Evolutionary conservation across 345 rosid species (phyloP).

Genomic region (Lumnitzera racemosa): DNA sequence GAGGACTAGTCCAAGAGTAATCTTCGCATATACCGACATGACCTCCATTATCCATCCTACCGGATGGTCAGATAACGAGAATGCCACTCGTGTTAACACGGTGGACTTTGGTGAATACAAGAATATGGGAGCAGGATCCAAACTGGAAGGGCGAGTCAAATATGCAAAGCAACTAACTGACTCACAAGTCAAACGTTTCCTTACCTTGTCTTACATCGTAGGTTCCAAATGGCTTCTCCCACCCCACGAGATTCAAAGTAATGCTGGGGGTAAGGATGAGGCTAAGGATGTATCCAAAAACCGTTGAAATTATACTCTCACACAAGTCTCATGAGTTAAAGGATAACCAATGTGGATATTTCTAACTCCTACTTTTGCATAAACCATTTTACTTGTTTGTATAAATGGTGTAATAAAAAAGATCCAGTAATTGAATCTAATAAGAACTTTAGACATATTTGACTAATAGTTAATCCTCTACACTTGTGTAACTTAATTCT

Average conservation of each 20-base stretch:
- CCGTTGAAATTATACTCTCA: no score
- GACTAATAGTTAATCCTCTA: no score
- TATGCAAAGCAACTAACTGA: slow-evolving; percentile 25
- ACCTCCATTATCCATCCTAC: slow-evolving; percentile 19
- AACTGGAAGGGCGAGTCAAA: slow-evolving; percentile 14
- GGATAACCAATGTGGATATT: no score
- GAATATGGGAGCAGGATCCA: slow-evolving; percentile 40
- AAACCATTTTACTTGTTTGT: no score
- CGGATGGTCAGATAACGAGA: slow-evolving; percentile 44
- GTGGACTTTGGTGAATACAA: slow-evolving; percentile 51
- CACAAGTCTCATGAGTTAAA: no score
- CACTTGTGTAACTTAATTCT: no score
- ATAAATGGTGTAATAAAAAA: no score
- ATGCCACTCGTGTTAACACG: slow-evolving; percentile 17
- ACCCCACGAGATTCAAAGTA: slow-evolving; percentile 22
- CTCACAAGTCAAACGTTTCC: slow-evolving; percentile 22
- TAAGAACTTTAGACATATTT: no score
- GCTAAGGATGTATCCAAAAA: no score
- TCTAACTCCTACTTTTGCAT: no score
- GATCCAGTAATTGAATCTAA: no score
- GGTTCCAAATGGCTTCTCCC: slow-evolving; percentile 70
- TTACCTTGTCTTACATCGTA: slow-evolving; percentile 34
- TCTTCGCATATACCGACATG: slow-evolving; percentile 49
- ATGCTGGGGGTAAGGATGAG: no score
- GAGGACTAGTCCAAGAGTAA: slow-evolving; percentile 36